Conservation (phyloP, 129 eudicot species). For the Chrysanthemum seticuspe region DNA sequence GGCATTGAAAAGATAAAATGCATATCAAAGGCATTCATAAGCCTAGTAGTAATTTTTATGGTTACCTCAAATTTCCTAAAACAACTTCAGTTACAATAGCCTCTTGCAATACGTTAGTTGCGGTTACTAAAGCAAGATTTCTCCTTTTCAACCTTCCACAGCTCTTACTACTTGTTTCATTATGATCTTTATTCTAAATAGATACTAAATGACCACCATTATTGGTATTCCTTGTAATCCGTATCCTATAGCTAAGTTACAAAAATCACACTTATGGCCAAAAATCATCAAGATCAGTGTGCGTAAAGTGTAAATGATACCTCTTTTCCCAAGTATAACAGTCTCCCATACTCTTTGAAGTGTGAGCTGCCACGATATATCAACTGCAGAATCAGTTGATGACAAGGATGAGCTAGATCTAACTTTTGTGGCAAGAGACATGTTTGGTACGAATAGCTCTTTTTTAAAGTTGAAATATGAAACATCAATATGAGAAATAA, state of each 20-base stretch:
- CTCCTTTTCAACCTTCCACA: conserved; percentile 51
- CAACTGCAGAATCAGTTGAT: conserved; percentile 54
- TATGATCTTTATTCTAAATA: no score
- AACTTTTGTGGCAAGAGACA: conserved; percentile 81
- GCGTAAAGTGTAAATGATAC: conserved; percentile 26
- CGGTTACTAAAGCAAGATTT: conserved; percentile 75
- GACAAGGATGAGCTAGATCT: conserved; percentile 45
- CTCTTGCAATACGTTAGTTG: conserved; percentile 97
- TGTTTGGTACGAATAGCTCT: conserved; percentile 90
- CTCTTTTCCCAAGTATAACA: conserved; percentile 54
- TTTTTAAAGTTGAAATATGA: conserved; percentile 77
- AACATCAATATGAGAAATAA: conserved; percentile 10
- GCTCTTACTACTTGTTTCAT: no score
- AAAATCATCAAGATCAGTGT: background rate
- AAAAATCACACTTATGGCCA: no score
- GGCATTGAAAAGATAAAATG: background rate
- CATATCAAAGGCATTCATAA: no score
- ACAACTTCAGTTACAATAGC: conserved; percentile 84
- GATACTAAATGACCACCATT: no score
- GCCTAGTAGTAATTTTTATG: background rate
- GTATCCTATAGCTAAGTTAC: no score
- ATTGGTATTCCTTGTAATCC: no score
- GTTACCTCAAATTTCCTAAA: conserved; percentile 83
- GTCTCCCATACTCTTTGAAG: conserved; percentile 90
- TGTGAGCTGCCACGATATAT: conserved; percentile 82